Percentiles rank a stretch among this genome's conserved stretches.
Conservation (phyloP, 2,329 filamentous ascomycete genomes). For the Pseudopyricularia javanii region DNA sequence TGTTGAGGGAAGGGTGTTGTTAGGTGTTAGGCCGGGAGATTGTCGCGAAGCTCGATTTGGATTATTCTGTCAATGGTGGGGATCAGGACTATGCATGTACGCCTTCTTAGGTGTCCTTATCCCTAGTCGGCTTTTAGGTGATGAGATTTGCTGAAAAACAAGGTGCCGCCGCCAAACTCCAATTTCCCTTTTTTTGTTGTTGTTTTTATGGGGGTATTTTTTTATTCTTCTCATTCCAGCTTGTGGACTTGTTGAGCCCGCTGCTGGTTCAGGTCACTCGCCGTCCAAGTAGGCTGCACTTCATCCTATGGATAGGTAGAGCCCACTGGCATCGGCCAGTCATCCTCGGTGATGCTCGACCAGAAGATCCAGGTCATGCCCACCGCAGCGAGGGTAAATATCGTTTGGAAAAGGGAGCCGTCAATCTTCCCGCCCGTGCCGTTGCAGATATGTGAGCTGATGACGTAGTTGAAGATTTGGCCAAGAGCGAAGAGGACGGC, state of each 20-base stretch:
- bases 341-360: constrained; percentile 98
- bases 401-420: constrained; percentile 80
- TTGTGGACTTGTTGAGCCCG: background rate
- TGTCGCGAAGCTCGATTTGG: background rate
- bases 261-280: background rate
- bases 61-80: background rate
- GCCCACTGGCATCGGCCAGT: constrained; percentile 62
- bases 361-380: constrained; percentile 87
- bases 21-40: background rate
- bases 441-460: constrained; percentile 82
- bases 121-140: background rate
- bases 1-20: too few species aligned
- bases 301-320: constrained; percentile 4
- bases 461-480: constrained; percentile 91
- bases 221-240: background rate
- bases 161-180: constrained; percentile 3
- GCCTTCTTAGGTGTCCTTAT: background rate
- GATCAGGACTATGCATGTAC: background rate
- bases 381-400: constrained; percentile 82
- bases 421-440: constrained; percentile 80
- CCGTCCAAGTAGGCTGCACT: background rate
- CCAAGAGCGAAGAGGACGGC: constrained; percentile 77
- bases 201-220: background rate
- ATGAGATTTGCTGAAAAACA: background rate
- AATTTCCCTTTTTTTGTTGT: background rate